These are phyloP conservation scores for Cyberlindnera petersonii DNA, from an alignment of 805 yeast species.

Conservation along the genomic window DNA sequence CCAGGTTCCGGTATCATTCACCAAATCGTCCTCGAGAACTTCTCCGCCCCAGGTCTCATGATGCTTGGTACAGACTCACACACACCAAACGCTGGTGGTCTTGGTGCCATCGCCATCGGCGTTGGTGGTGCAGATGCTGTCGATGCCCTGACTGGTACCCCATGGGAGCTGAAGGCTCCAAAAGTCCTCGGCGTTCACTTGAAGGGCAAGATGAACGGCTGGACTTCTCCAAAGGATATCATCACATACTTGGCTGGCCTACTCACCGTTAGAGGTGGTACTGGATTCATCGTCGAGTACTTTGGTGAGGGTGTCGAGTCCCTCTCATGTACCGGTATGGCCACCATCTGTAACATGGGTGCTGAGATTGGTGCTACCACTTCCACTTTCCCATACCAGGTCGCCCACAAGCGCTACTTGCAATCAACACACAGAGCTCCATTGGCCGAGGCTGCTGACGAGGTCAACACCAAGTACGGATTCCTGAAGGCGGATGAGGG, in stretches of 20 bases:
- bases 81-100: constrained; percentile 98
- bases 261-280: constrained; percentile 96
- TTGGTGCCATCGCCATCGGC: constrained; percentile 98
- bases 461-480: constrained; percentile 50
- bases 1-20: constrained; percentile 99
- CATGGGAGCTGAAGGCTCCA: constrained; percentile 99
- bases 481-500: constrained; percentile 85
- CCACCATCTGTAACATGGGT: constrained; percentile 99
- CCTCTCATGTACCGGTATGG: constrained; percentile 98
- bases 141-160: constrained; percentile 93
- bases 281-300: constrained; percentile 94
- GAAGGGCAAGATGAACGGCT: constrained; percentile 83
- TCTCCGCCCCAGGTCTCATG: constrained; percentile 94
- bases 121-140: constrained; percentile 99
- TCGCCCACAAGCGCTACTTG: constrained; percentile 74
- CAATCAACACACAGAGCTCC: constrained; percentile 79
- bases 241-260: constrained; percentile 89
- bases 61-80: constrained; percentile 98
- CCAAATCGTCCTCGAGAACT: constrained; percentile 95
- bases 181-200: constrained; percentile 90
- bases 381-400: constrained; percentile 92
- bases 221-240: constrained; percentile 97
- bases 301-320: constrained; percentile 91
- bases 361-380: constrained; percentile 99
- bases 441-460: constrained; percentile 75